Percentiles rank a stretch among this genome's conserved stretches.
Evolutionary conservation across 306 rosid genomes (phyloP).

Genomic region (Trifolium subterraneum): DNA sequence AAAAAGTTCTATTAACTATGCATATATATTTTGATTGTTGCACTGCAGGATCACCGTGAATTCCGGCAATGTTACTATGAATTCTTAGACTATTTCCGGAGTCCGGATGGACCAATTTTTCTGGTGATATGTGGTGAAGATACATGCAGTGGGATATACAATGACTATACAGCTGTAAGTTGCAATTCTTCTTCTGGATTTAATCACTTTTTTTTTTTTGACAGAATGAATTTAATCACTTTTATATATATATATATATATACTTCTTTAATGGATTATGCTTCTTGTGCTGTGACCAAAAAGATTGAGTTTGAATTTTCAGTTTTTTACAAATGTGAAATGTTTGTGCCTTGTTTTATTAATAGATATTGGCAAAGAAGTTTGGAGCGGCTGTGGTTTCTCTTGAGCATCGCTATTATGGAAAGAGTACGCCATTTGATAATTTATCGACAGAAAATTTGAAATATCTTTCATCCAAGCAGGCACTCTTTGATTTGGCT

Average conservation of each 20-base stretch:
- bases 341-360: constrained; percentile 28
- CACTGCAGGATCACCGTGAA: no score
- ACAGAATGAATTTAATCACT: no score
- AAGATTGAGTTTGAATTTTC: no score
- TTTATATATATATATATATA: no score
- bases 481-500: constrained; percentile 91
- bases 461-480: constrained; percentile 40
- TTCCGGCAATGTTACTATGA: no score
- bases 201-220: no score
- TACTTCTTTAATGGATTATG: no score
- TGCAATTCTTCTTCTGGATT: constrained; percentile 20
- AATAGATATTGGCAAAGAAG: constrained; percentile 86
- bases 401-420: constrained; percentile 97
- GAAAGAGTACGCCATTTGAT: constrained; percentile 76
- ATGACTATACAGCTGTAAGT: constrained; percentile 77
- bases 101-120: no score
- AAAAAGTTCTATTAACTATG: no score
- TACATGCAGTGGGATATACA: constrained; percentile 67
- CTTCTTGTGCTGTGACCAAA: neutral
- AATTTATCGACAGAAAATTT: constrained; percentile 73
- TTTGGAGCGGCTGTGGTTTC: constrained; percentile 93
- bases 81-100: no score
- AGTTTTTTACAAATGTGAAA: neutral
- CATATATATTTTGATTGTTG: no score
- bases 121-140: constrained; percentile 78